Conservation (phyloP, 2,329 filamentous ascomycete species). For the Ophiostoma pallidulum region DNA sequence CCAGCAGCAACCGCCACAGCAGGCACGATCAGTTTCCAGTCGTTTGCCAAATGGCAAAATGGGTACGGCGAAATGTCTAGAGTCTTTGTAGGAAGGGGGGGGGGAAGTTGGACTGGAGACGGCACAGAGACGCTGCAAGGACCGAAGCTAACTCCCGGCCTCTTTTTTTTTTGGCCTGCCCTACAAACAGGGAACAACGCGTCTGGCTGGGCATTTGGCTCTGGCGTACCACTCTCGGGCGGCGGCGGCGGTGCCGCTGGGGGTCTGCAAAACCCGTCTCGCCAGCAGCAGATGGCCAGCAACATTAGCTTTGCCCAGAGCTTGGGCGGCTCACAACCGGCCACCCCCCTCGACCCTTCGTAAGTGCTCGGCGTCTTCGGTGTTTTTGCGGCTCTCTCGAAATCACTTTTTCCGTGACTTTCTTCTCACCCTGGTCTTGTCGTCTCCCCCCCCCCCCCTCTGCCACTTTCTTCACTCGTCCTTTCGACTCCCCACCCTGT, state of each 20-base stretch:
- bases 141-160: background rate
- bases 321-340: constrained; percentile 51
- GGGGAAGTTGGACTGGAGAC: too few relatives aligned
- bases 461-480: constrained; percentile 45
- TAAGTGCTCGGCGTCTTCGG: constrained; percentile 33
- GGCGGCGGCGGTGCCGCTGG: constrained; percentile 33
- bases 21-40: constrained; percentile 43
- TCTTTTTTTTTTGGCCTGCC: background rate
- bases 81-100: too few relatives aligned
- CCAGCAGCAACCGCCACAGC: constrained; percentile 43
- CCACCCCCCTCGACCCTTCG: constrained; percentile 55
- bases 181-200: constrained; percentile 36
- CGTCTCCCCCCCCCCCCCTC: background rate
- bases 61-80: constrained; percentile 34
- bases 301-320: constrained; percentile 60
- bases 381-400: background rate
- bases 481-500: constrained; percentile 2
- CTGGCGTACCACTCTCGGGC: constrained; percentile 49
- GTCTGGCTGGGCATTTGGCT: constrained; percentile 54
- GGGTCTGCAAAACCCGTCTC: constrained; percentile 36
- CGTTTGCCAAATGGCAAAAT: constrained; percentile 58
- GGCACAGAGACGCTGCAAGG: background rate
- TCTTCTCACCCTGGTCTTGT: constrained; percentile 4
- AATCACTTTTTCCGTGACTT: background rate
- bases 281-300: constrained; percentile 41